These are phyloP conservation scores for Rhodotorula sp. DNA, from an alignment of 1,284 basidiomycete species.

Conservation along the genomic window DNA sequence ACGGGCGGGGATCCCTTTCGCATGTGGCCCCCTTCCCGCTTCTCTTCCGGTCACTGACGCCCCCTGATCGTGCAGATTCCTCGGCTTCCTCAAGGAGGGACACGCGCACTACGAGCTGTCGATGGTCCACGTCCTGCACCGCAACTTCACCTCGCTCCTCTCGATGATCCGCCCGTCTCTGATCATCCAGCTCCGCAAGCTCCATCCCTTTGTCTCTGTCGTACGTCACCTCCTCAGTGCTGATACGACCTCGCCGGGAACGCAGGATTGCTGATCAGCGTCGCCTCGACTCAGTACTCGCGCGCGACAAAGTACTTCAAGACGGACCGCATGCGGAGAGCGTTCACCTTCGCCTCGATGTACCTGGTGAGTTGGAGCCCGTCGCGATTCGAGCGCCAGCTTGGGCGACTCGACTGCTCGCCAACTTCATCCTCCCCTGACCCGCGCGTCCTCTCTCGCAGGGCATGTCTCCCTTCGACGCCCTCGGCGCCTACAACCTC, in stretches of 20 bases:
- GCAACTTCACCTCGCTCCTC: slow-evolving; percentile 52
- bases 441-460: slow-evolving; percentile 34
- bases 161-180: slow-evolving; percentile 52
- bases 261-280: slow-evolving; percentile 20
- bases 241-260: slow-evolving; percentile 8
- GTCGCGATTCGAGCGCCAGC: neutral
- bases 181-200: slow-evolving; percentile 49
- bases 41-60: neutral
- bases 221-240: slow-evolving; percentile 17
- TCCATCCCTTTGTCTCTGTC: slow-evolving; percentile 48
- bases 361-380: slow-evolving; percentile 40
- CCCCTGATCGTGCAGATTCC: slow-evolving; percentile 43
- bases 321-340: slow-evolving; percentile 54
- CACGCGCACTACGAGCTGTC: slow-evolving; percentile 53
- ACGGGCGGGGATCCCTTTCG: neutral
- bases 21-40: neutral
- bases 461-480: slow-evolving; percentile 56
- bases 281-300: slow-evolving; percentile 46
- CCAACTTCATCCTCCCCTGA: neutral
- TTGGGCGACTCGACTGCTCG: neutral
- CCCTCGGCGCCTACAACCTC: slow-evolving; percentile 56
- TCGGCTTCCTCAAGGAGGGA: slow-evolving; percentile 51
- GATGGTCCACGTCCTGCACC: slow-evolving; percentile 52
- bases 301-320: slow-evolving; percentile 53
- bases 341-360: slow-evolving; percentile 54